Percentiles rank a stretch among this genome's conserved stretches.
These are phyloP conservation scores for Trametopsis cervina DNA, from an alignment of 768 basidiomycete species.

Conservation along the genomic window DNA sequence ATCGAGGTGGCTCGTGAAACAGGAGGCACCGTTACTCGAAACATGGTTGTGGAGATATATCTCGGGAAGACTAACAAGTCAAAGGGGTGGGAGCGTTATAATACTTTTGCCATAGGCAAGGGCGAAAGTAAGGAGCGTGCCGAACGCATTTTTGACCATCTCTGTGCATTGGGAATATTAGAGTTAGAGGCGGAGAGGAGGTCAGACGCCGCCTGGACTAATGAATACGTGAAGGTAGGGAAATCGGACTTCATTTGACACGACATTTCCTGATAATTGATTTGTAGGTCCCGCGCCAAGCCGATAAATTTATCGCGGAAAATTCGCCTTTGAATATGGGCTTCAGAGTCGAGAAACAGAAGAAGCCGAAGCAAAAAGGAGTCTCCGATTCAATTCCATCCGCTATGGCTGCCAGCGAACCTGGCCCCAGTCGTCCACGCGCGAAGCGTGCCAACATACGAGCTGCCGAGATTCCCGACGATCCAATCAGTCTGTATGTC, in stretches of 20 bases:
- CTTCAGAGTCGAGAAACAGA: background rate
- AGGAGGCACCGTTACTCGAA: slow-evolving; percentile 42
- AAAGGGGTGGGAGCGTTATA: slow-evolving; percentile 40
- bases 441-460: background rate
- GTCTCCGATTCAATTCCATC: background rate
- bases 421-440: background rate
- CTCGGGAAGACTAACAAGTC: slow-evolving; percentile 52
- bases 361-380: background rate
- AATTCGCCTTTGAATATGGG: background rate
- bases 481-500: slow-evolving; percentile 3
- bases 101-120: slow-evolving; percentile 49
- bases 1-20: slow-evolving; percentile 30
- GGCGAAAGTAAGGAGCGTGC: slow-evolving; percentile 42
- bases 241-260: too few species aligned
- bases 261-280: too few species aligned
- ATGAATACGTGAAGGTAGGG: too few species aligned
- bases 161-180: slow-evolving; percentile 4
- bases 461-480: slow-evolving; percentile 1
- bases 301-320: background rate
- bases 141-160: slow-evolving; percentile 33
- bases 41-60: slow-evolving; percentile 55
- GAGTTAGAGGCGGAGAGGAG: too few species aligned
- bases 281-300: background rate
- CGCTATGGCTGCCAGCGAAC: background rate
- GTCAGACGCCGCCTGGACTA: too few species aligned